Conservation (phyloP, 2,329 filamentous ascomycete genomes). For the Coniochaeta prunicola region DNA sequence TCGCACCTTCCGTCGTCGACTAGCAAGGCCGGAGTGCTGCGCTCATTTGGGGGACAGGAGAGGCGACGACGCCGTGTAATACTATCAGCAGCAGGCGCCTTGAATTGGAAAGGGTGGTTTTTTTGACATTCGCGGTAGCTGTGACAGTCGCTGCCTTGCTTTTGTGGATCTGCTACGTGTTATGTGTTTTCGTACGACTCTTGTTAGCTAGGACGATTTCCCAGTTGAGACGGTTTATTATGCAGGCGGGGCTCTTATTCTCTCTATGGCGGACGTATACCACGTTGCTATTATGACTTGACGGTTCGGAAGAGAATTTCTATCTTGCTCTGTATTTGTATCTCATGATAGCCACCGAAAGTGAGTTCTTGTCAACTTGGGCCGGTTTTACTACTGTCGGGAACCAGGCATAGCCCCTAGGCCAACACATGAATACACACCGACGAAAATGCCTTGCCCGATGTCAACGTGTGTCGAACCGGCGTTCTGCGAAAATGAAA, state of each 20-base stretch:
- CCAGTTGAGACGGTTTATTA: not conserved
- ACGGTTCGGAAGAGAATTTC: not conserved
- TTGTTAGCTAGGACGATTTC: not conserved
- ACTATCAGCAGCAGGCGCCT: not conserved
- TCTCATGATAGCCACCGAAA: not conserved
- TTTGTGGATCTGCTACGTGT: not conserved
- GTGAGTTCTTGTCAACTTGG: not conserved
- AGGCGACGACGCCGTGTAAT: not conserved
- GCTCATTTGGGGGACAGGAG: not conserved
- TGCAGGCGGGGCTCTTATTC: not conserved
- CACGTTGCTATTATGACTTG: not conserved
- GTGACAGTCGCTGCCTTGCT: not conserved
- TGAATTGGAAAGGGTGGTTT: not conserved
- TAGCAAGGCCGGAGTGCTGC: slow-evolving; percentile 22
- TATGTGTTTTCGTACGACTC: not conserved
- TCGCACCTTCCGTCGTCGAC: no score
- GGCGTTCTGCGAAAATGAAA: no score
- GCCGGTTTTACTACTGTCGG: not conserved
- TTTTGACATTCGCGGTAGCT: not conserved
- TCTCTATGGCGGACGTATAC: not conserved
- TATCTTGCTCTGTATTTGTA: not conserved
- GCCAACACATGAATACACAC: no score
- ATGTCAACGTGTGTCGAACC: no score
- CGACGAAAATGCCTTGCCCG: no score
- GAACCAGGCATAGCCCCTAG: not conserved